phyloP scores from a whole-genome alignment of 2,329 filamentous ascomycete species.

The Calonectria pteridis region DNA sequence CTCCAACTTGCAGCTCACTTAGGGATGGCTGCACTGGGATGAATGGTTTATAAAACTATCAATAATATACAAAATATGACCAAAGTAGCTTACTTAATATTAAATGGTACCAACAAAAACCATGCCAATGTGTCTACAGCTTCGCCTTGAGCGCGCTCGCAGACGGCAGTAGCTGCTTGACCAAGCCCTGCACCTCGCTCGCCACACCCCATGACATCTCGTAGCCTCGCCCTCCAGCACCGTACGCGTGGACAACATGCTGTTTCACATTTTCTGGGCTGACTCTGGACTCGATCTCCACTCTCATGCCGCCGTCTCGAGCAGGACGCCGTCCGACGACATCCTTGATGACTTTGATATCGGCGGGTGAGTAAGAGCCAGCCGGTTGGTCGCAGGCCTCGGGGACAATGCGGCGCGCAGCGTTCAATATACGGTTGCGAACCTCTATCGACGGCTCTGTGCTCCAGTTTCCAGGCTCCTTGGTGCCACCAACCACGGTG shows the following conservation, averaged over 20 bases:
- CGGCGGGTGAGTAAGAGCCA: neutral
- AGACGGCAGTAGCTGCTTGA: conserved; percentile 18
- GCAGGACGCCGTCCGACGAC: conserved; percentile 61
- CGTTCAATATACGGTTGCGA: conserved; percentile 48
- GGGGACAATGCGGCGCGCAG: conserved; percentile 28
- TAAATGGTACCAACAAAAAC: neutral
- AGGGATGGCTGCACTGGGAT: neutral
- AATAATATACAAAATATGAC: neutral
- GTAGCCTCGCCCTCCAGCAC: conserved; percentile 71
- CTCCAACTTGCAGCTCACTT: neutral
- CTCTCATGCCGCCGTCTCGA: conserved; percentile 61
- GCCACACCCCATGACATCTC: conserved; percentile 73
- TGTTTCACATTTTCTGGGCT: conserved; percentile 15
- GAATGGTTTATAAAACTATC: neutral
- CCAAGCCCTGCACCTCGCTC: conserved; percentile 54
- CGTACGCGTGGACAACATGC: conserved; percentile 67
- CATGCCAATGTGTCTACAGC: conserved; percentile 9
- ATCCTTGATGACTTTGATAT: conserved; percentile 59
- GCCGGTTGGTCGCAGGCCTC: conserved; percentile 19
- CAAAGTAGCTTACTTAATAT: conserved; percentile 7
- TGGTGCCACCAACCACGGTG: conserved; percentile 76
- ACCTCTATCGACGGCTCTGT: conserved; percentile 60
- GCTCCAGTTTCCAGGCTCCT: conserved; percentile 70
- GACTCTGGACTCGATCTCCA: conserved; percentile 40
- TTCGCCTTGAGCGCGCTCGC: conserved; percentile 1